Base-by-base conservation (phyloP, 208 protist species). In the Herpetomonas samuelpessoai region DNA sequence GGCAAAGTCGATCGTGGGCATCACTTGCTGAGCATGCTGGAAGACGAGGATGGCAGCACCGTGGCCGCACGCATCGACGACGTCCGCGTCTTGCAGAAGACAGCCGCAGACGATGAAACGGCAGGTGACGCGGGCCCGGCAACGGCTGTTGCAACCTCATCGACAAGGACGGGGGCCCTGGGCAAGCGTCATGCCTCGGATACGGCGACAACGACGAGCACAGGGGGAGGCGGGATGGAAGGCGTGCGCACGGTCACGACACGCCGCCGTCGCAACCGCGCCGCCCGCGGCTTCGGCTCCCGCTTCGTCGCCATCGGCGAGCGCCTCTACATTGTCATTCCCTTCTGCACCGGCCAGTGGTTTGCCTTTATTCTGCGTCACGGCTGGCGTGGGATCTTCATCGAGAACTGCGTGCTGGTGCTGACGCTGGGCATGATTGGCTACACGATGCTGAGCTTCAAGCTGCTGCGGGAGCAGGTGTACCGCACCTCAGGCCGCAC, bases 341-440 rank as follows among this genome's bases (percentile, higher is more conserved):
- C 88, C 0, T 90, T 94, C 65, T 91, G 81, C 65, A 90, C 81
- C 0, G 88, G 88, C 0, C 88, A 90, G 74, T 94, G 88, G 88
- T 83, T 91, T n/a, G 31, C 74, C 7, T 91, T 94, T 61, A 85
- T 94, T 29, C 4, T 89, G 3, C 54, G 71, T n/a, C 72, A 94
- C 66, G 83, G 88, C 28, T 91, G 83, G 84, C 51, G 75, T 1
- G 88, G 88, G 18, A 80, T 94, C 46, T 44, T 94, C 35, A 46
- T 90, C 6, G 79, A 91, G 71, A 94, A 91, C 60, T 62, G 83
- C 12, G 79, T 83, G 6, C 84, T 91, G 35, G 63, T 91, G 4
- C 66, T 94, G 19, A 81, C 84, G 2, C 78, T 94, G 24, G 69
- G 77, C 28, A 72, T 94, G 55, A 77, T 90, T 27, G 88, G 88